Percentiles rank a stretch among this genome's conserved stretches.
Evolutionary conservation across 208 protist genomes (phyloP).

Genomic region (Leishmania arabica): DNA sequence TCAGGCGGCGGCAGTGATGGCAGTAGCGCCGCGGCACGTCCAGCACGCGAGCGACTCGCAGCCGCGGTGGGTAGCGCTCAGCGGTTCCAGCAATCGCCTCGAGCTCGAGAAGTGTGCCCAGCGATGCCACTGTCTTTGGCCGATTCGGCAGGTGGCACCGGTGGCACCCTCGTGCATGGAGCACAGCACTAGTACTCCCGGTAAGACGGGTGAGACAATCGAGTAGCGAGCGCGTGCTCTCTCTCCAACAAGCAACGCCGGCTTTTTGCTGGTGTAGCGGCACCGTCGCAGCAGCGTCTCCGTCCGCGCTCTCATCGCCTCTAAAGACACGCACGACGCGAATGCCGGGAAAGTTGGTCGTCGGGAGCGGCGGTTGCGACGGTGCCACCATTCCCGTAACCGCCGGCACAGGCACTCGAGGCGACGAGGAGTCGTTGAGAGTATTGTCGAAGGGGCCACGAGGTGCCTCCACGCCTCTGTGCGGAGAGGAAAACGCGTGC

Average conservation of each 20-base stretch:
- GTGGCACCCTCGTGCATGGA: background rate
- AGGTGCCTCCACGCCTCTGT: background rate
- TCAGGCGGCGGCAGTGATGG: constrained; percentile 61
- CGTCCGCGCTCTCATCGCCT: background rate
- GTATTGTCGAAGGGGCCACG: background rate
- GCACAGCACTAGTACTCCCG: too few relatives aligned
- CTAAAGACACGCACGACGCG: background rate
- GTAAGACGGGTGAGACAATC: background rate
- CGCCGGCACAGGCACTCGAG: background rate
- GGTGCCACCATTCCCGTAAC: background rate
- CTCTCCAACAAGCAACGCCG: background rate
- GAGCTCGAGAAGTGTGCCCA: constrained; percentile 37
- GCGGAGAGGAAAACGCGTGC: background rate
- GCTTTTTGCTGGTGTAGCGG: background rate
- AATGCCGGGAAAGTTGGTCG: background rate
- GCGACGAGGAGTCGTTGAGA: background rate
- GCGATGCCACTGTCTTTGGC: background rate
- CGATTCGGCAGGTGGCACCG: background rate
- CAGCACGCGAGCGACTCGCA: constrained; percentile 49
- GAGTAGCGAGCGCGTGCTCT: background rate
- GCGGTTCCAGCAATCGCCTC: constrained; percentile 31
- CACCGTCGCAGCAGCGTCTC: background rate
- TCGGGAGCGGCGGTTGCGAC: background rate
- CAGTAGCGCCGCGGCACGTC: constrained; percentile 73
- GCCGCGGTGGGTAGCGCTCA: constrained; percentile 31